Evolutionary conservation across 2,329 filamentous ascomycete genomes (phyloP).

Genomic region (Tolypocladium capitatum): DNA sequence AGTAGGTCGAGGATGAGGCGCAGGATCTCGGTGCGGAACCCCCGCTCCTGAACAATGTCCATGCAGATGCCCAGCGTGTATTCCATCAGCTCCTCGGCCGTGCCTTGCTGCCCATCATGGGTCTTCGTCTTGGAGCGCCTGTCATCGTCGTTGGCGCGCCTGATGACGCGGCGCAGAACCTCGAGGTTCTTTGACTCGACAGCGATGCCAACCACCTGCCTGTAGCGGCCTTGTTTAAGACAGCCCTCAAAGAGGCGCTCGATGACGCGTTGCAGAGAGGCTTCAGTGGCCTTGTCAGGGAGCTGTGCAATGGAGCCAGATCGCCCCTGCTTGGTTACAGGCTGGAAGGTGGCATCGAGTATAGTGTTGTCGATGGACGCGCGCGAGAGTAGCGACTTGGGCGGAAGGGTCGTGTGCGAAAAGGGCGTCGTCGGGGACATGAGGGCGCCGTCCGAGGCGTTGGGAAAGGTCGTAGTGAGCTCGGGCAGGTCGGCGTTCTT

Average conservation of each 20-base stretch:
- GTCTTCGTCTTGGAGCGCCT: constrained; percentile 50
- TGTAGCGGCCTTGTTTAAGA: constrained; percentile 73
- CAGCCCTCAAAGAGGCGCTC: constrained; percentile 86
- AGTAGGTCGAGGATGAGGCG: constrained; percentile 89
- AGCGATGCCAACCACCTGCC: constrained; percentile 92
- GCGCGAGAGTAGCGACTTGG: constrained; percentile 88
- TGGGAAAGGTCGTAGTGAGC: constrained; percentile 67
- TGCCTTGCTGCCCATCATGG: constrained; percentile 35
- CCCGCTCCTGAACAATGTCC: constrained; percentile 90
- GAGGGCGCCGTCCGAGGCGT: constrained; percentile 53
- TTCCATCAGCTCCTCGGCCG: constrained; percentile 88
- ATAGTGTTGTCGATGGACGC: constrained; percentile 54
- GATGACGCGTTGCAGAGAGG: constrained; percentile 70
- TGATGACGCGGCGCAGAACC: constrained; percentile 73
- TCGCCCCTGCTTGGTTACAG: constrained; percentile 36
- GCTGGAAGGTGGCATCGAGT: constrained; percentile 44
- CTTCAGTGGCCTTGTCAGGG: constrained; percentile 57
- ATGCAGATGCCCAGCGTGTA: constrained; percentile 94
- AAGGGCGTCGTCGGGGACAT: constrained; percentile 89
- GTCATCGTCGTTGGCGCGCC: constrained; percentile 78
- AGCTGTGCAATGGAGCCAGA: constrained; percentile 52
- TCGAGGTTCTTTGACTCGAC: constrained; percentile 89
- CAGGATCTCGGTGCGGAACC: constrained; percentile 71
- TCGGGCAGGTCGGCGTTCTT: constrained; percentile 44
- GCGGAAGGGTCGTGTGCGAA: constrained; percentile 82